Percentiles rank a stretch among this genome's conserved stretches.
phyloP scores from a whole-genome alignment of 768 basidiomycete genomes.

The Suillus subaureus region DNA sequence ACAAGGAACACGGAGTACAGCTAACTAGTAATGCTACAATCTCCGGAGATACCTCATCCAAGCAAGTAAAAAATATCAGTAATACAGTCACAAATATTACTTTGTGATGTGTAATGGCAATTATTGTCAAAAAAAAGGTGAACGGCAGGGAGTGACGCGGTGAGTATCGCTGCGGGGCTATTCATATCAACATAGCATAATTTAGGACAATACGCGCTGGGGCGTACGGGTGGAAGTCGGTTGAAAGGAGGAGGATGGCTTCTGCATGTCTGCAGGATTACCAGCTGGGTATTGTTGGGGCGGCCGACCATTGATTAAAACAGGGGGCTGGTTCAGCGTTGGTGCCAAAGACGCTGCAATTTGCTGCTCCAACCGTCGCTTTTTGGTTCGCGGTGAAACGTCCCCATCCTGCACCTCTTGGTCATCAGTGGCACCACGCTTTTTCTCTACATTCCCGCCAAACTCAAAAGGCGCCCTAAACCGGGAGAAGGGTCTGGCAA shows the following conservation, averaged over 20 bases:
- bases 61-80: not conserved
- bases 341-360: slow-evolving; percentile 3
- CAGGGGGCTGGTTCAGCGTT: slow-evolving; percentile 16
- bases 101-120: not conserved
- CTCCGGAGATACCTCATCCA: not conserved
- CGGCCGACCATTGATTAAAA: slow-evolving; percentile 31
- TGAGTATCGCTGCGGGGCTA: not conserved
- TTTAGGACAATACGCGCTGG: not conserved
- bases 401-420: slow-evolving; percentile 14
- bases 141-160: not conserved
- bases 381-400: slow-evolving; percentile 28
- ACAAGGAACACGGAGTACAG: slow-evolving; percentile 2
- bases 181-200: not conserved
- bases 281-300: slow-evolving; percentile 35
- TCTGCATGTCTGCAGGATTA: slow-evolving; percentile 7
- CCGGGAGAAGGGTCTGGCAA: slow-evolving; percentile 27
- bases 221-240: not conserved
- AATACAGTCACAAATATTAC: slow-evolving; percentile 5
- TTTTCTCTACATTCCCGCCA: slow-evolving; percentile 23
- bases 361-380: slow-evolving; percentile 23
- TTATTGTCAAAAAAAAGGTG: not conserved
- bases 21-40: not conserved
- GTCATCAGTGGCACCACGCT: slow-evolving; percentile 21
- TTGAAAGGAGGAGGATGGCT: not conserved
- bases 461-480: slow-evolving; percentile 15